These are phyloP conservation scores for Candida tibetensis DNA, from an alignment of 805 yeast genomes.

Conservation along the genomic window DNA sequence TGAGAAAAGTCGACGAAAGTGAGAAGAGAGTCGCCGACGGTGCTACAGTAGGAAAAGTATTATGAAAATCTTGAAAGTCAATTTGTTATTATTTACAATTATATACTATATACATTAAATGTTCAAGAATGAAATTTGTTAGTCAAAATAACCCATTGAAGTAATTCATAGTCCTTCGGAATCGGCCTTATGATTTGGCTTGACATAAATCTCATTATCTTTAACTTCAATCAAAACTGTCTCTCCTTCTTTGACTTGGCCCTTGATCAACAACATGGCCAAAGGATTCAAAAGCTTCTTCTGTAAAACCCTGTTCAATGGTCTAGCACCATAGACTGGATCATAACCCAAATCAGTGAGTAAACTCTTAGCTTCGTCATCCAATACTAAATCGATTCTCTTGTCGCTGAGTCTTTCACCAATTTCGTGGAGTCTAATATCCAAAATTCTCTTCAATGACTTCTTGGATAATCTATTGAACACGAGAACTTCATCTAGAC, in stretches of 20 bases:
- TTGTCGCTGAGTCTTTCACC: conserved; percentile 75
- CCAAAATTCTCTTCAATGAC: conserved; percentile 77
- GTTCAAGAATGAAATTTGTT: background rate
- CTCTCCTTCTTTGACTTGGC: conserved; percentile 55
- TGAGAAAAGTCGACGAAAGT: conserved; percentile 50
- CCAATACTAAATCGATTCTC: conserved; percentile 59
- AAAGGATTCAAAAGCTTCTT: conserved; percentile 82
- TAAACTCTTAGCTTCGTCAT: conserved; percentile 70
- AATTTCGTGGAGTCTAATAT: conserved; percentile 78
- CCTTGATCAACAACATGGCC: conserved; percentile 76
- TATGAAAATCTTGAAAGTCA: conserved; percentile 16
- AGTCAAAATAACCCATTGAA: too few relatives aligned
- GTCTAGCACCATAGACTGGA: conserved; percentile 92
- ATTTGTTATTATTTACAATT: background rate
- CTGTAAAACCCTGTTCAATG: conserved; percentile 86
- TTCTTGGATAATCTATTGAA: conserved; percentile 83
- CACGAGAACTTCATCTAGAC: conserved; percentile 90
- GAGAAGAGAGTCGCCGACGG: conserved; percentile 47
- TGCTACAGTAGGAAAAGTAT: conserved; percentile 50
- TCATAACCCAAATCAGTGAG: conserved; percentile 86
- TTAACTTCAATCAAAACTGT: conserved; percentile 26
- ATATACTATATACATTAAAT: background rate
- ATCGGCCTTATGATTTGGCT: conserved; percentile 38
- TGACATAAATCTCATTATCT: conserved; percentile 23
- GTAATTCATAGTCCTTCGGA: too few relatives aligned